Conservation (phyloP, 345 rosid species). For the Salix brachista region DNA sequence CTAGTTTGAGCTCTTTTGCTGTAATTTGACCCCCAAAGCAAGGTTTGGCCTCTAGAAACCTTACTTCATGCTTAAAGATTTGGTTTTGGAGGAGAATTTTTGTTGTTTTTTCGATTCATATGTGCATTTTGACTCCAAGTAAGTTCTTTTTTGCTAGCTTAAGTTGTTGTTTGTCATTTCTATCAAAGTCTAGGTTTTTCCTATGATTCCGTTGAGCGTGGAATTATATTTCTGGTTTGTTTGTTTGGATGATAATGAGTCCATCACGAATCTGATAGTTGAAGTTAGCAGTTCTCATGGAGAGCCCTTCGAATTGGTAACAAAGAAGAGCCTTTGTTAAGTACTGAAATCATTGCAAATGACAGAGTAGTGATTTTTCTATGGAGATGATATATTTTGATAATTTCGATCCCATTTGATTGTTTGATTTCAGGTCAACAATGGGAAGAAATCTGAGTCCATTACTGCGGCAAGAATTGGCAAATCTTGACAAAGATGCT, state of each 20-base stretch:
- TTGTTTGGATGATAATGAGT: not conserved
- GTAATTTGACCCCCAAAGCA: not conserved
- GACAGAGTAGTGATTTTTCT: not conserved
- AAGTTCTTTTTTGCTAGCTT: not conserved
- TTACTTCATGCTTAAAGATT: not conserved
- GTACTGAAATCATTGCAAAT: not conserved
- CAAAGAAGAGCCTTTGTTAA: not conserved
- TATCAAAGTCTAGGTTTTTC: not conserved
- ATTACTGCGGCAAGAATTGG: slow-evolving; percentile 58
- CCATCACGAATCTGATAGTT: not conserved
- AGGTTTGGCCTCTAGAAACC: not conserved
- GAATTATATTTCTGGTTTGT: not conserved
- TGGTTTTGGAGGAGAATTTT: not conserved
- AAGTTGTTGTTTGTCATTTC: not conserved
- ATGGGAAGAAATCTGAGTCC: slow-evolving; percentile 80
- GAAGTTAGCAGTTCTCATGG: not conserved
- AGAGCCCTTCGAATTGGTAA: not conserved
- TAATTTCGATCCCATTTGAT: not conserved
- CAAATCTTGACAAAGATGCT: slow-evolving; percentile 81
- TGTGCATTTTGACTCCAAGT: not conserved
- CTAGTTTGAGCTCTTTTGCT: not conserved
- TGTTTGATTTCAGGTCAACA: slow-evolving; percentile 26
- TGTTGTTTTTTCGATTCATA: not conserved
- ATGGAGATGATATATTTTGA: not conserved
- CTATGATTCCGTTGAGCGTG: not conserved